These are phyloP conservation scores for Rhodosporidiobolus sp. DNA, from an alignment of 768 basidiomycete species.

Conservation along the genomic window DNA sequence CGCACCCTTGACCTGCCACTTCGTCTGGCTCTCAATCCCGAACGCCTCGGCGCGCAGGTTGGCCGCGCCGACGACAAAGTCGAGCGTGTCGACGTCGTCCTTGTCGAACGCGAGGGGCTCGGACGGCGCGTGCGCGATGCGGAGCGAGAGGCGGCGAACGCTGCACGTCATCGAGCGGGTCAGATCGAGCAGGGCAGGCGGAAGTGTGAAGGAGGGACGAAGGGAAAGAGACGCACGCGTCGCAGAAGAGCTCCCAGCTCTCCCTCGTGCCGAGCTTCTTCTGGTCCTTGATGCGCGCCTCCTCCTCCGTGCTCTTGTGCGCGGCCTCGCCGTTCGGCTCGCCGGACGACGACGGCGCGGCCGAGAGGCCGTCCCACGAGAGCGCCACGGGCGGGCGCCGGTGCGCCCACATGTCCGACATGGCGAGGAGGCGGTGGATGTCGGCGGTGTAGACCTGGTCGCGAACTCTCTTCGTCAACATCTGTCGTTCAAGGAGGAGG, in stretches of 20 bases:
- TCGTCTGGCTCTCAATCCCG: conserved; percentile 78
- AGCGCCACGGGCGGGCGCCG: conserved; percentile 81
- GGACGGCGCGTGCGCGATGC: conserved; percentile 48
- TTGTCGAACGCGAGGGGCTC: conserved; percentile 73
- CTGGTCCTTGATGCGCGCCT: conserved; percentile 71
- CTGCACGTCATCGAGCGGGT: no score
- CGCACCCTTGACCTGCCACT: conserved; percentile 94
- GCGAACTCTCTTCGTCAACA: not conserved
- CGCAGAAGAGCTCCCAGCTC: conserved; percentile 74
- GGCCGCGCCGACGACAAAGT: conserved; percentile 92
- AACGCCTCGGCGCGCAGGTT: conserved; percentile 90
- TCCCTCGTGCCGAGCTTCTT: conserved; percentile 70
- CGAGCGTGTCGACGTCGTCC: conserved; percentile 93
- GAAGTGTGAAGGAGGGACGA: no score
- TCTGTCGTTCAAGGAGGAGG: not conserved
- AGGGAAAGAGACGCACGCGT: conserved; percentile 60
- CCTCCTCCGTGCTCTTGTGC: not conserved
- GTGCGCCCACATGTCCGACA: conserved; percentile 96
- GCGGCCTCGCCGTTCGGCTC: conserved; percentile 42
- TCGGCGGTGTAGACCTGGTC: conserved; percentile 80
- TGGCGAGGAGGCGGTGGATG: conserved; percentile 79
- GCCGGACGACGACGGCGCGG: conserved; percentile 52
- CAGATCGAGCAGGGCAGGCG: no score
- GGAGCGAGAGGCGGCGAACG: conserved; percentile 69
- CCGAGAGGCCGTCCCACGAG: conserved; percentile 70